These are phyloP conservation scores for Antrodiella citrinella DNA, from an alignment of 768 basidiomycete genomes.

Conservation along the genomic window DNA sequence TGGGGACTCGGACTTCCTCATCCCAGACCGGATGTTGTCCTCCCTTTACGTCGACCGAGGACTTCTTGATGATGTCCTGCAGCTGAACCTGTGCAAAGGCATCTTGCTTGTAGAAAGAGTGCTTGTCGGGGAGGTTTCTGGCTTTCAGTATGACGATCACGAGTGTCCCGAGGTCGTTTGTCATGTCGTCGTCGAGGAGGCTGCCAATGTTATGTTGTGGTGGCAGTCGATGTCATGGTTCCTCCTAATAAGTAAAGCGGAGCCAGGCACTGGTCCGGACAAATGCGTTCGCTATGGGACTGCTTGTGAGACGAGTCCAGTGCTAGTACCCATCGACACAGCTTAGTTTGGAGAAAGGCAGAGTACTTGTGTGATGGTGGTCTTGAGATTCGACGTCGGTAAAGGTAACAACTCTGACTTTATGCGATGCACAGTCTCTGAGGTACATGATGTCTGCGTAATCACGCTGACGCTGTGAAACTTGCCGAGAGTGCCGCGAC, in stretches of 20 bases:
- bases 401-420: no score
- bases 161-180: slow-evolving; percentile 67
- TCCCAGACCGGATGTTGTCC: slow-evolving; percentile 96
- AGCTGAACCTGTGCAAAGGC: slow-evolving; percentile 67
- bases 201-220: slow-evolving; percentile 7
- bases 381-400: no score
- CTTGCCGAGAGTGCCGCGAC: no score
- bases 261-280: neutral
- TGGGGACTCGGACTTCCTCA: slow-evolving; percentile 68
- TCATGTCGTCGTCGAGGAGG: no score
- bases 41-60: slow-evolving; percentile 70
- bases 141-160: slow-evolving; percentile 84
- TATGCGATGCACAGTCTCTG: no score
- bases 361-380: no score
- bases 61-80: slow-evolving; percentile 55
- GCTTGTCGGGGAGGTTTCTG: slow-evolving; percentile 72
- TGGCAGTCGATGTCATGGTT: neutral
- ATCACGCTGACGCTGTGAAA: no score
- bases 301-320: neutral
- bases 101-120: slow-evolving; percentile 87
- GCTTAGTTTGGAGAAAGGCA: no score
- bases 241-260: neutral
- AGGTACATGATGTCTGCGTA: no score
- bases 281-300: no score
- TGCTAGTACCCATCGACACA: no score